These are phyloP conservation scores for Cunninghamia lanceolata DNA, from an alignment of 75 land plant genomes.

Conservation along the genomic window DNA sequence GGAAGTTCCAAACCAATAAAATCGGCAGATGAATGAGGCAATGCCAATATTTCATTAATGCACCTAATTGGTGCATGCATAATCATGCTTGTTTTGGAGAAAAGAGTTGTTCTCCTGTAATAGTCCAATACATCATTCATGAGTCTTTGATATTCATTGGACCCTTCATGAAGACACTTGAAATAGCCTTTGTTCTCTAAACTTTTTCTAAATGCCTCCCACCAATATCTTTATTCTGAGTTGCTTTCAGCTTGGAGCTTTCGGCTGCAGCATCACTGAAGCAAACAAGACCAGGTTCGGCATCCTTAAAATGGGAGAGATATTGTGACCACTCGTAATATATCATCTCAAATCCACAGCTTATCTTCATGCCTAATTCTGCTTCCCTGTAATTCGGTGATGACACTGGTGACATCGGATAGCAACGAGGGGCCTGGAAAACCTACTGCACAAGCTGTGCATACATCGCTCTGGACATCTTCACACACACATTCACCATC, in stretches of 20 bases:
- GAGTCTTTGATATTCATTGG: constrained; percentile 65
- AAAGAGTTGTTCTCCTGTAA: constrained; percentile 45
- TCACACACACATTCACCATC: constrained; percentile 64
- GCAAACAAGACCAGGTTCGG: not conserved
- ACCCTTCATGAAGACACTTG: constrained; percentile 76
- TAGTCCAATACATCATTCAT: constrained; percentile 60
- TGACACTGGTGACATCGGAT: constrained; percentile 61
- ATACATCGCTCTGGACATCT: constrained; percentile 94
- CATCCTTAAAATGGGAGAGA: constrained; percentile 2
- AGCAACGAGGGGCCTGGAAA: constrained; percentile 83
- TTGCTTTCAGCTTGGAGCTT: constrained; percentile 21
- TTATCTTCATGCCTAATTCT: constrained; percentile 90
- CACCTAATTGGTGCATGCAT: constrained; percentile 73
- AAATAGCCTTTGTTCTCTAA: constrained; percentile 81
- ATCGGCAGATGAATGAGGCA: constrained; percentile 52
- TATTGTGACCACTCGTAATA: constrained; percentile 57
- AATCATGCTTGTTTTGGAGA: constrained; percentile 56
- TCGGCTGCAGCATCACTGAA: constrained; percentile 5
- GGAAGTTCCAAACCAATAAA: constrained; percentile 42
- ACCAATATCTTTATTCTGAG: constrained; percentile 54
- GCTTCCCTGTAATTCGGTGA: constrained; percentile 46
- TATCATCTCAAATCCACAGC: constrained; percentile 98
- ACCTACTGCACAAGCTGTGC: constrained; percentile 87
- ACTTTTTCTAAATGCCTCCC: constrained; percentile 66
- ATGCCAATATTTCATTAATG: constrained; percentile 71